phyloP scores from a whole-genome alignment of 2,329 filamentous ascomycete genomes.

The Venturia carpophila region DNA sequence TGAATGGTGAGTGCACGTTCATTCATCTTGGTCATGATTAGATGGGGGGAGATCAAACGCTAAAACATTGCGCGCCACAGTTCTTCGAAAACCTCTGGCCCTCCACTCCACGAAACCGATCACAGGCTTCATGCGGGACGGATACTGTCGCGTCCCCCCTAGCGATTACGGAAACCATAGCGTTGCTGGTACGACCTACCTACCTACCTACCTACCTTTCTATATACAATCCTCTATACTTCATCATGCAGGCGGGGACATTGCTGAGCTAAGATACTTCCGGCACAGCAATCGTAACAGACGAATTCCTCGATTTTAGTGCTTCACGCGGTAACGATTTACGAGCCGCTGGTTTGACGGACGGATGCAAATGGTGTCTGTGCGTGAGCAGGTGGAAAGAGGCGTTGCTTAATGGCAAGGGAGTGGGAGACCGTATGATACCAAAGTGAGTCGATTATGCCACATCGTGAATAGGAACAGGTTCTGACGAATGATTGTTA shows the following conservation, averaged over 20 bases:
- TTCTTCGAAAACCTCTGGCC: constrained; percentile 37
- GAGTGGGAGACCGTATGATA: constrained; percentile 40
- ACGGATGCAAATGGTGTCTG: constrained; percentile 56
- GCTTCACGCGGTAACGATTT: constrained; percentile 53
- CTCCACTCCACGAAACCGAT: constrained; percentile 51
- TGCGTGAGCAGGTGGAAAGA: constrained; percentile 54
- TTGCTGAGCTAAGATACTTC: background rate
- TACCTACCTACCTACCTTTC: background rate
- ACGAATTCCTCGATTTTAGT: constrained; percentile 55
- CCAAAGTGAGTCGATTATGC: constrained; percentile 29
- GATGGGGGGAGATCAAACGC: background rate
- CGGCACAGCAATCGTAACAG: constrained; percentile 41
- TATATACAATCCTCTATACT: background rate
- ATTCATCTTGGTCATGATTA: background rate
- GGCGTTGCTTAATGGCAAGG: constrained; percentile 47
- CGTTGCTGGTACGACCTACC: constrained; percentile 38
- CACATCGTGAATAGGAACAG: background rate
- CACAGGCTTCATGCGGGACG: constrained; percentile 54
- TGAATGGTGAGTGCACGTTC: constrained; percentile 6
- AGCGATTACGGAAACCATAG: constrained; percentile 53
- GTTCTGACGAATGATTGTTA: constrained; percentile 23
- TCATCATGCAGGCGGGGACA: too few relatives aligned
- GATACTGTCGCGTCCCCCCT: constrained; percentile 50
- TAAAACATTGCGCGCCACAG: background rate
- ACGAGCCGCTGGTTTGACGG: constrained; percentile 45